These are phyloP conservation scores for Arachis monticola DNA, from an alignment of 331 rosid species.

Conservation along the genomic window DNA sequence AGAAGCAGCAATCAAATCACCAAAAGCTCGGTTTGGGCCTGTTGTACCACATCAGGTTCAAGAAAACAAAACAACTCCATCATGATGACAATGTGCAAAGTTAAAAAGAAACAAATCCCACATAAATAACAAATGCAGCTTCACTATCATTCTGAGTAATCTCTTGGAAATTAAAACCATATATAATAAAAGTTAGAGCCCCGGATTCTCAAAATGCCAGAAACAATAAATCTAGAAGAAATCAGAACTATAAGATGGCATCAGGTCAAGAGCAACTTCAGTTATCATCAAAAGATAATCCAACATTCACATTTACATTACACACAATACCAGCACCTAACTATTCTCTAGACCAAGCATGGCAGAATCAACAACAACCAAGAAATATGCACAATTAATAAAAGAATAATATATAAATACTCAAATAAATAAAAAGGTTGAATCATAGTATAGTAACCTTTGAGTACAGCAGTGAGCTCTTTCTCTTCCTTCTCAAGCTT, in stretches of 20 bases:
- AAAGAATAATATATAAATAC: too few species aligned
- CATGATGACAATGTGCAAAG: neutral
- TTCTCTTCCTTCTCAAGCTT: conserved; percentile 65
- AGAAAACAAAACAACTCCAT: neutral
- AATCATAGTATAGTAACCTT: conserved; percentile 49
- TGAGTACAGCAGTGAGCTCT: conserved; percentile 62
- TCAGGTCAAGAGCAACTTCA: neutral
- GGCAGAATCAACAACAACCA: neutral
- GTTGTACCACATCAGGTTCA: conserved; percentile 23
- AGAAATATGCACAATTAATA: neutral
- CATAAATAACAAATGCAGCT: neutral
- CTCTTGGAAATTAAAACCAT: neutral
- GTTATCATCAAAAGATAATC: neutral
- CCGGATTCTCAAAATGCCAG: neutral
- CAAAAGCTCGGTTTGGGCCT: conserved; percentile 90
- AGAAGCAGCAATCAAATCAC: conserved; percentile 86
- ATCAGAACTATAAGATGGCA: neutral
- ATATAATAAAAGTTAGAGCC: conserved; percentile 5
- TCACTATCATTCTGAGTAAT: neutral
- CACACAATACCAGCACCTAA: neutral
- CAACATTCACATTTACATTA: conserved; percentile 12
- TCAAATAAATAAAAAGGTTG: neutral
- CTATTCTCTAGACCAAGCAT: conserved; percentile 9
- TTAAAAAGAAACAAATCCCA: neutral
- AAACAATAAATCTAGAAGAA: neutral